Evolutionary conservation across 2,329 filamentous ascomycete species (phyloP).

Genomic region (Pseudogymnoascus sp.): DNA sequence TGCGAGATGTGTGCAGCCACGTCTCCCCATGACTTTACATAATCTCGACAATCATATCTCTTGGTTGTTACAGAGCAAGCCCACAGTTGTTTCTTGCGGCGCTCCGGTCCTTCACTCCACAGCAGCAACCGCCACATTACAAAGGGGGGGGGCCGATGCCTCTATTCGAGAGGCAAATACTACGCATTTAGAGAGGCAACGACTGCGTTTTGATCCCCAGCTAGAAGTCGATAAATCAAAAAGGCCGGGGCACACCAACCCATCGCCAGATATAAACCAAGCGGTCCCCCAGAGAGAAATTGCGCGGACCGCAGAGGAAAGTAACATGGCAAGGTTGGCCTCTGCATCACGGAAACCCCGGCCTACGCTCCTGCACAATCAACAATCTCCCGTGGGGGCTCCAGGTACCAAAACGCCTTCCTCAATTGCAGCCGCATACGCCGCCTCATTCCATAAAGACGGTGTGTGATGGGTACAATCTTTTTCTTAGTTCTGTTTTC

Average conservation of each 20-base stretch:
- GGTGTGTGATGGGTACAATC: neutral
- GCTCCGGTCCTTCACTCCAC: neutral
- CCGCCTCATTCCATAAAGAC: conserved; percentile 1
- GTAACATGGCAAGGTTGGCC: conserved; percentile 25
- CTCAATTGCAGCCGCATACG: neutral
- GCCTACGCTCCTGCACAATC: conserved; percentile 18
- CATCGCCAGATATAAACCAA: conserved; percentile 18
- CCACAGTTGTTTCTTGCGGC: conserved; percentile 11
- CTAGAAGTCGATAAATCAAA: neutral
- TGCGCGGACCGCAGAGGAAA: conserved; percentile 12
- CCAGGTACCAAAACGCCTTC: conserved; percentile 22
- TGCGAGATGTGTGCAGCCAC: conserved; percentile 14
- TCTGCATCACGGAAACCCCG: conserved; percentile 20
- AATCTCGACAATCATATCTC: conserved; percentile 28
- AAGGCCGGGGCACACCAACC: conserved; percentile 17
- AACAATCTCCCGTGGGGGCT: neutral
- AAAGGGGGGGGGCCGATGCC: neutral
- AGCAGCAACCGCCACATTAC: neutral
- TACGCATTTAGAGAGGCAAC: neutral
- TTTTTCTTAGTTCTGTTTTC: neutral
- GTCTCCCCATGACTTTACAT: conserved; percentile 28
- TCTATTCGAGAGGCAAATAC: neutral
- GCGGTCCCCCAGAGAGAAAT: conserved; percentile 16
- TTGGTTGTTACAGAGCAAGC: conserved; percentile 26
- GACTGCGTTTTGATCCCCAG: conserved; percentile 14